phyloP scores from a whole-genome alignment of 495 filamentous ascomycete species.

The Penicillium riverlandense region DNA sequence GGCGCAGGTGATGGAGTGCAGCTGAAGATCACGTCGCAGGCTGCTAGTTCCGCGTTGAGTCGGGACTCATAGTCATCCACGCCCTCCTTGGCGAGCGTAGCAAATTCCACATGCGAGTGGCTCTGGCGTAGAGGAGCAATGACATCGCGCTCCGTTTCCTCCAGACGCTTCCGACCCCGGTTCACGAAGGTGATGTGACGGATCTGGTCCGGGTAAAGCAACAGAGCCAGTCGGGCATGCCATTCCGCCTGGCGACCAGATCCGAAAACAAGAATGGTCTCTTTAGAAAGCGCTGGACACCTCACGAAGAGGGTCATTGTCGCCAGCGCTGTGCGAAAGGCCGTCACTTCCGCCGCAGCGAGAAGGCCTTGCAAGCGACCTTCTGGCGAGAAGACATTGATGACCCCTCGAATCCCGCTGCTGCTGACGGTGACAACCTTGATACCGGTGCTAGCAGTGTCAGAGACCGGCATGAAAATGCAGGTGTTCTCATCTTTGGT shows the following conservation, averaged over 20 bases:
- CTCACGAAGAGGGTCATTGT: constrained; percentile 68
- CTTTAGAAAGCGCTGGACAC: constrained; percentile 36
- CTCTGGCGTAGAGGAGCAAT: constrained; percentile 15
- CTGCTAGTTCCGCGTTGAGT: constrained; percentile 17
- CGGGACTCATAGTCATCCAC: constrained; percentile 17
- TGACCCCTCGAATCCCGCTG: constrained; percentile 50
- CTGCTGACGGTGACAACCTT: constrained; percentile 54
- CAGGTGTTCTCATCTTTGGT: constrained; percentile 63
- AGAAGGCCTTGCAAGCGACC: constrained; percentile 72
- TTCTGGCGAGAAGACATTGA: constrained; percentile 65
- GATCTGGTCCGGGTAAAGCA: constrained; percentile 56
- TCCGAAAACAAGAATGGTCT: constrained; percentile 74
- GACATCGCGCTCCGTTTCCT: constrained; percentile 20
- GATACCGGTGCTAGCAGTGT: constrained; percentile 47
- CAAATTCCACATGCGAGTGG: constrained; percentile 19
- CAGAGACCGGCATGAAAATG: constrained; percentile 84
- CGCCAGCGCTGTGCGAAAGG: constrained; percentile 87
- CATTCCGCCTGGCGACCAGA: constrained; percentile 86
- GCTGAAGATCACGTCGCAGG: constrained; percentile 72
- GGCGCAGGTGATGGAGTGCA: constrained; percentile 56
- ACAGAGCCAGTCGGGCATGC: constrained; percentile 77
- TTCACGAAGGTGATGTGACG: constrained; percentile 71
- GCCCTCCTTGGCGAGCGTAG: constrained; percentile 24
- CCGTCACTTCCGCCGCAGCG: constrained; percentile 79
- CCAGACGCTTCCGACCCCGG: constrained; percentile 48